Conservation (phyloP, 2,329 filamentous ascomycete genomes). For the Magnaporthiopsis incrustans region DNA sequence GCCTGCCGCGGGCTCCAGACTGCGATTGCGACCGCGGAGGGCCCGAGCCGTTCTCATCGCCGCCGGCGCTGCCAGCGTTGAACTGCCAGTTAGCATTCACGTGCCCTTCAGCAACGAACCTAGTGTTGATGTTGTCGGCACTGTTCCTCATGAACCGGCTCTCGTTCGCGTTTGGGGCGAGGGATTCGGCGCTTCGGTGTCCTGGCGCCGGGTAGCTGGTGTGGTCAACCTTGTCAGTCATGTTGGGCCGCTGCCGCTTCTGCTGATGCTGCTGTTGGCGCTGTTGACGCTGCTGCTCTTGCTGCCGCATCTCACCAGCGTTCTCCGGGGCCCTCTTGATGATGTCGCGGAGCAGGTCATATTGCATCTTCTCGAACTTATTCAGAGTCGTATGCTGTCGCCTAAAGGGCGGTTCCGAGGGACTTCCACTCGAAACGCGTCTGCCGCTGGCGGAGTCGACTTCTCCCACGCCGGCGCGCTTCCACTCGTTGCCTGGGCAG, state of each 20-base stretch:
- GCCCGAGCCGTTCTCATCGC: conserved; percentile 16
- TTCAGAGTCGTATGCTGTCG: conserved; percentile 11
- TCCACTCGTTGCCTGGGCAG: conserved; percentile 10
- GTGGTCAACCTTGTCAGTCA: conserved; percentile 14
- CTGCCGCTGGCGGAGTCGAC: background rate
- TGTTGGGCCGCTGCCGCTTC: background rate
- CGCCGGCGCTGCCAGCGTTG: conserved; percentile 35
- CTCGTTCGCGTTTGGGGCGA: conserved; percentile 25
- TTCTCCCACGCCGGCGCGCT: background rate
- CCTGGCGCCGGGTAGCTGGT: conserved; percentile 41
- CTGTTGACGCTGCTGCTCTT: background rate
- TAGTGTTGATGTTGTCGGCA: conserved; percentile 54
- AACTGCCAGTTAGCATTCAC: conserved; percentile 39
- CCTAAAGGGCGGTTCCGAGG: background rate
- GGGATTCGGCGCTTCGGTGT: conserved; percentile 18
- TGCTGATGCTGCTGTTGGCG: conserved; percentile 4
- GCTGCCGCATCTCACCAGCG: background rate
- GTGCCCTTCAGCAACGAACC: conserved; percentile 44
- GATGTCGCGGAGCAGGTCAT: conserved; percentile 12
- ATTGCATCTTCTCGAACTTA: conserved; percentile 16
- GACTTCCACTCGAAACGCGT: conserved; percentile 19
- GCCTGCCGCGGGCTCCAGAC: conserved; percentile 32
- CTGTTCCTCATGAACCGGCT: conserved; percentile 40
- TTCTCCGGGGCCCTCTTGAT: conserved; percentile 8
- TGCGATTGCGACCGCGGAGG: conserved; percentile 31